Percentiles rank a stretch among this genome's conserved stretches.
Conservation (phyloP, 2,329 filamentous ascomycete species). For the Ceratocystis cubensis region DNA sequence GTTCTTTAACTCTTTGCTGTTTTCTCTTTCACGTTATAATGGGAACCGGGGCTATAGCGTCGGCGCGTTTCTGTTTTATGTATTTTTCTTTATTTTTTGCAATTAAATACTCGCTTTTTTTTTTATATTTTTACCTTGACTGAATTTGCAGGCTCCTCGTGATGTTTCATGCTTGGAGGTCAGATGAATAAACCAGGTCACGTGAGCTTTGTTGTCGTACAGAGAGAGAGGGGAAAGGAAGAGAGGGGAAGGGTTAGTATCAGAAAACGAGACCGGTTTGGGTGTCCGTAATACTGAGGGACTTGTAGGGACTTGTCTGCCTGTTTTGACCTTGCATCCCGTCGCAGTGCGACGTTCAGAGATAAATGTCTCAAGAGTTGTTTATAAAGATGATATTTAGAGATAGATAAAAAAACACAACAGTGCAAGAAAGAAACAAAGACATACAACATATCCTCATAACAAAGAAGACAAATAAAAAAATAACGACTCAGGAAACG, state of each 20-base stretch:
- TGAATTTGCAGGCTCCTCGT: background rate
- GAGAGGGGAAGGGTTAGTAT: background rate
- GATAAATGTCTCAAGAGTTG: background rate
- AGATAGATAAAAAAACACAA: constrained; percentile 6
- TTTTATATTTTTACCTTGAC: background rate
- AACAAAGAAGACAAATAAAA: background rate
- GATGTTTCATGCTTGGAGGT: background rate
- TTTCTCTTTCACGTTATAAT: constrained; percentile 6
- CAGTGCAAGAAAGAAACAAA: background rate
- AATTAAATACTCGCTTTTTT: background rate
- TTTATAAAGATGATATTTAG: constrained; percentile 4
- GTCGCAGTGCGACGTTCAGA: background rate
- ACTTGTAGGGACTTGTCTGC: too few species aligned
- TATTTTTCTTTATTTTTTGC: background rate
- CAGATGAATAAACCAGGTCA: background rate
- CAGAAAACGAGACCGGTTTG: too few species aligned
- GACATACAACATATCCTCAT: constrained; percentile 3
- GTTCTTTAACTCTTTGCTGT: background rate
- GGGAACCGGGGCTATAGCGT: constrained; percentile 15
- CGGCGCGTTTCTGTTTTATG: constrained; percentile 13
- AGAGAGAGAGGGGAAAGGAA: background rate
- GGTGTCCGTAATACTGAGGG: too few species aligned
- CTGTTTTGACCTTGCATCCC: too few species aligned
- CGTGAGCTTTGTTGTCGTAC: background rate
- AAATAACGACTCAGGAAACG: constrained; percentile 6